Percentiles rank a stretch among this genome's conserved stretches.
phyloP scores from a whole-genome alignment of 1,139 yeast genomes.

The Dujonia santamariae region DNA sequence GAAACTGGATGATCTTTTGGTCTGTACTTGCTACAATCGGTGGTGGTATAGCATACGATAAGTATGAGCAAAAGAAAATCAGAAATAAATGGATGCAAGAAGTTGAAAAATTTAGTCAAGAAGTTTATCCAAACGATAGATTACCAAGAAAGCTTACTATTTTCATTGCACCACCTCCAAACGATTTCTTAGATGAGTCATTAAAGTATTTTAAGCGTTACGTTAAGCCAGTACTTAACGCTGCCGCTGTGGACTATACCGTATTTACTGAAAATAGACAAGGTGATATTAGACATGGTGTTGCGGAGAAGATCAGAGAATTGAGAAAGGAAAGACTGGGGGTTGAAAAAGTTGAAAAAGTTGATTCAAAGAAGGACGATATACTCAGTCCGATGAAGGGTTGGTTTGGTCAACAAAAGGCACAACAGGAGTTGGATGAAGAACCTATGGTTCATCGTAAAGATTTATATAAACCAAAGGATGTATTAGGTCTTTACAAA shows the following conservation, averaged over 20 bases:
- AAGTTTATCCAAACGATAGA: conserved; percentile 31
- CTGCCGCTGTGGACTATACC: conserved; percentile 86
- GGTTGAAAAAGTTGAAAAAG: conserved; percentile 7
- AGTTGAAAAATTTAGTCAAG: conserved; percentile 50
- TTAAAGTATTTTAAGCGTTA: conserved; percentile 72
- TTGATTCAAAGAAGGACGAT: conserved; percentile 9
- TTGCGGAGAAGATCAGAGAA: conserved; percentile 79
- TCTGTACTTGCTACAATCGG: conserved; percentile 59
- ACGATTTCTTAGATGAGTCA: conserved; percentile 80
- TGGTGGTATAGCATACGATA: conserved; percentile 79
- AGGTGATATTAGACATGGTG: conserved; percentile 79
- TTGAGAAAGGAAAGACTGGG: conserved; percentile 43
- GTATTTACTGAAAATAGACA: conserved; percentile 73
- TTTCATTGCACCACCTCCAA: conserved; percentile 94
- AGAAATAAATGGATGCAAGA: conserved; percentile 64
- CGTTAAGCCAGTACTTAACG: conserved; percentile 81
- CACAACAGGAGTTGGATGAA: conserved; percentile 20
- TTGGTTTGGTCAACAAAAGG: too few relatives aligned
- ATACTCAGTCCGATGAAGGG: too few relatives aligned
- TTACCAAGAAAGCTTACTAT: conserved; percentile 77
- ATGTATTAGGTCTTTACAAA: conserved; percentile 58
- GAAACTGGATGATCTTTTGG: conserved; percentile 95
- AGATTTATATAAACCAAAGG: conserved; percentile 48
- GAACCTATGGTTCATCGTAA: conserved; percentile 25
- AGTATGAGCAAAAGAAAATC: conserved; percentile 63